A percentile compares a stretch with the other conserved stretches of the same genome.
phyloP scores from a whole-genome alignment of 768 basidiomycete species.

The Hemileccinum impolitum region DNA sequence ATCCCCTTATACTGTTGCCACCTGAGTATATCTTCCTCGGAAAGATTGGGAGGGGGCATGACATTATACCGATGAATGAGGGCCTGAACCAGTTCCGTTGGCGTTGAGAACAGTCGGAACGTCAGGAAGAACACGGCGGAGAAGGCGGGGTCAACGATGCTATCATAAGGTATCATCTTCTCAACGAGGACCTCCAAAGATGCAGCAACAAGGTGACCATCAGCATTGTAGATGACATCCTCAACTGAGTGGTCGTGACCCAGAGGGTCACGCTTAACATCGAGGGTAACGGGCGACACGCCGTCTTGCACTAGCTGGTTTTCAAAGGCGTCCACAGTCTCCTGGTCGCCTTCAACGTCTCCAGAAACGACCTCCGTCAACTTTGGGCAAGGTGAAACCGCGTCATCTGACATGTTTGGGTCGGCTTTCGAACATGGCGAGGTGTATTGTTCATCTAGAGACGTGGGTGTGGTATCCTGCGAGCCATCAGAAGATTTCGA shows the following conservation, averaged over 20 bases:
- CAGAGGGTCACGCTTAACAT: slow-evolving; percentile 37
- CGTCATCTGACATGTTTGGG: slow-evolving; percentile 22
- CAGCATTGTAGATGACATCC: slow-evolving; percentile 87
- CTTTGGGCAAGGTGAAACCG: slow-evolving; percentile 26
- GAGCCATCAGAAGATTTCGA: slow-evolving; percentile 48
- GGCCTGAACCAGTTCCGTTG: slow-evolving; percentile 69
- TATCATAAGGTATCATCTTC: slow-evolving; percentile 95
- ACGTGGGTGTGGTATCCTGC: slow-evolving; percentile 47
- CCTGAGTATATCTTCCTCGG: slow-evolving; percentile 56
- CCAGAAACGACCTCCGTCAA: slow-evolving; percentile 52
- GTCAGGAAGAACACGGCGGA: slow-evolving; percentile 91
- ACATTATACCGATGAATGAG: slow-evolving; percentile 84
- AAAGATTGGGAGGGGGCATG: slow-evolving; percentile 54
- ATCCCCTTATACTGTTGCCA: slow-evolving; percentile 90
- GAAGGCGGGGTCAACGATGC: slow-evolving; percentile 84
- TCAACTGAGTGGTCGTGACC: slow-evolving; percentile 77
- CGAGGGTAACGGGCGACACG: slow-evolving; percentile 45
- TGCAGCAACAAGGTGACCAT: slow-evolving; percentile 88
- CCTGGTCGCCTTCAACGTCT: slow-evolving; percentile 40
- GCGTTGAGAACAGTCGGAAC: slow-evolving; percentile 87
- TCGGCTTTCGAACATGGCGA: slow-evolving; percentile 29
- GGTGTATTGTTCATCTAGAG: slow-evolving; percentile 43
- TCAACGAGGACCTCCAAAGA: slow-evolving; percentile 89
- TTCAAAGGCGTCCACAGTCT: slow-evolving; percentile 37
- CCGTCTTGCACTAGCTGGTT: slow-evolving; percentile 55